Percentiles rank a stretch among this genome's conserved stretches.
phyloP scores from a whole-genome alignment of 257 asterid species.

The Anisodus tanguticus region DNA sequence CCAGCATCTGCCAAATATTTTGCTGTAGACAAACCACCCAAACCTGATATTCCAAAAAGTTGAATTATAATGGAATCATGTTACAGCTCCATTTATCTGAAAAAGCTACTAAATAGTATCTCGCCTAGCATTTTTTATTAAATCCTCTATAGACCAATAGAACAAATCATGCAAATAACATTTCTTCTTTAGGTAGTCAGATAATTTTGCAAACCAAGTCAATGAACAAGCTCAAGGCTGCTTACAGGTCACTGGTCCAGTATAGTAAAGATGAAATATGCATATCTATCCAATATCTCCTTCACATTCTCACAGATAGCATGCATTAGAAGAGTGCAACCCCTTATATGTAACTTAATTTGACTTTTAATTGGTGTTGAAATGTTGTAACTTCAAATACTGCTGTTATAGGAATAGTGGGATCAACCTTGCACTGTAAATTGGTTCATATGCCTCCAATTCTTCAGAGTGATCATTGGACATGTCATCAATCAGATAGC shows the following conservation, averaged over 20 bases:
- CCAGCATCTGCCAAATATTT: slow-evolving; percentile 99
- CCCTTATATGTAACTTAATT: neutral
- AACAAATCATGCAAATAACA: neutral
- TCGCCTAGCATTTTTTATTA: neutral
- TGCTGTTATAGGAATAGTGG: neutral
- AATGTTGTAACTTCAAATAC: slow-evolving; percentile 1
- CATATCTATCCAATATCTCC: neutral
- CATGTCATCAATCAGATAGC: neutral
- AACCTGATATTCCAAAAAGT: slow-evolving; percentile 49
- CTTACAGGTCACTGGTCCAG: neutral
- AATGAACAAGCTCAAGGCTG: neutral
- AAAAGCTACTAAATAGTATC: neutral
- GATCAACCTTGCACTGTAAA: neutral
- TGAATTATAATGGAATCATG: slow-evolving; percentile 1
- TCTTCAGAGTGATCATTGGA: neutral
- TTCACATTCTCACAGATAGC: neutral
- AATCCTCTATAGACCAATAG: neutral
- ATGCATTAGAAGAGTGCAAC: neutral
- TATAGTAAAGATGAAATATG: slow-evolving; percentile 1
- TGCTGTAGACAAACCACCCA: slow-evolving; percentile 95
- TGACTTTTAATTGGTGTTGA: neutral
- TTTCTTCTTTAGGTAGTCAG: neutral
- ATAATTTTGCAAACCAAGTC: neutral
- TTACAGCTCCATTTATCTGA: neutral
- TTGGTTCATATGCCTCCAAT: slow-evolving; percentile 14